Evolutionary conservation across 345 rosid species (phyloP).

Genomic region (Camelina laxa): DNA sequence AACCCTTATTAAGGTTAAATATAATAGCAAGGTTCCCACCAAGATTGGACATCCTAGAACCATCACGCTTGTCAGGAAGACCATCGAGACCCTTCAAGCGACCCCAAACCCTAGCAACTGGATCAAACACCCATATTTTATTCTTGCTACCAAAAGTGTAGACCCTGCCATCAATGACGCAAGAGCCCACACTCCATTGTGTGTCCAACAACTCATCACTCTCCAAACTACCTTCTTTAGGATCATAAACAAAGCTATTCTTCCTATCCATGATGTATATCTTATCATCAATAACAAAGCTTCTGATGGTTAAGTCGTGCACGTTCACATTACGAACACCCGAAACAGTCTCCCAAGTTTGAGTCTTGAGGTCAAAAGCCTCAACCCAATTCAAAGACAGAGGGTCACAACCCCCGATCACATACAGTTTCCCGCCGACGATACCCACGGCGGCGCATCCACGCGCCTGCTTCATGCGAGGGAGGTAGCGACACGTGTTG

Average conservation of each 20-base stretch:
- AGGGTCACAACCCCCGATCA: constrained; percentile 70
- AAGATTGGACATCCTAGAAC: constrained; percentile 38
- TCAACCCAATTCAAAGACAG: constrained; percentile 63
- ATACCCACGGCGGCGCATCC: constrained; percentile 50
- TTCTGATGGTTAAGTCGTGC: constrained; percentile 11
- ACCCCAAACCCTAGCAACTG: constrained; percentile 53
- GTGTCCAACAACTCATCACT: constrained; percentile 46
- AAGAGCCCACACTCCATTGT: constrained; percentile 73
- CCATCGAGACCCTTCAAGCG: constrained; percentile 57
- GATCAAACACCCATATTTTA: constrained; percentile 60
- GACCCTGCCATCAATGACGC: constrained; percentile 63
- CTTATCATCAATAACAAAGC: constrained; percentile 20
- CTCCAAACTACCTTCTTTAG: constrained; percentile 51
- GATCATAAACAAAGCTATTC: constrained; percentile 50
- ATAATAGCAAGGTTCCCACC: constrained; percentile 77
- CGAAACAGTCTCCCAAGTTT: constrained; percentile 46
- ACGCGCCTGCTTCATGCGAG: constrained; percentile 31
- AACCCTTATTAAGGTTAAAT: constrained; percentile 47
- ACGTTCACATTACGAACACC: constrained; percentile 5
- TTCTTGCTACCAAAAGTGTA: constrained; percentile 67
- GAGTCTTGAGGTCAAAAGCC: constrained; percentile 51
- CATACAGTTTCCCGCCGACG: constrained; percentile 57
- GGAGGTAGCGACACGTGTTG: constrained; percentile 11
- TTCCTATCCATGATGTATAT: constrained; percentile 25
- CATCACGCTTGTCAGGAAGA: constrained; percentile 52